Percentiles rank a stretch among this genome's conserved stretches.
Conservation (phyloP, 371 early-diverging fungal genomes). For the Vairimorpha necatrix region DNA sequence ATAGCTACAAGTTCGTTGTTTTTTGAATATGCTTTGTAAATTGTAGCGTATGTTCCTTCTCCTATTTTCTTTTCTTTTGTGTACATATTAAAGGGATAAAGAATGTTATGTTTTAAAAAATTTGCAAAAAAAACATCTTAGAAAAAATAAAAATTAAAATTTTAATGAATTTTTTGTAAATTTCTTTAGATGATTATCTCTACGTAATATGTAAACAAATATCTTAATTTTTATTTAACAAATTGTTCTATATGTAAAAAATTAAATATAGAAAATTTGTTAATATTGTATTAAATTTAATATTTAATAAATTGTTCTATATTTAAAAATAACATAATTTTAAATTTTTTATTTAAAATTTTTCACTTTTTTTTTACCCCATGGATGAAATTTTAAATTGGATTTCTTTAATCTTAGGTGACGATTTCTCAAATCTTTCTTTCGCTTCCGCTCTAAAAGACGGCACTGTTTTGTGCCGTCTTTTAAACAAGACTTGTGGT, state of each 20-base stretch:
- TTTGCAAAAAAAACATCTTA: too few species aligned
- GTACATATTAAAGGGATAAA: constrained; percentile 34
- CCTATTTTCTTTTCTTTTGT: constrained; percentile 65
- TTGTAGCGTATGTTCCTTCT: constrained; percentile 71
- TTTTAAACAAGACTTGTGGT: constrained; percentile 68
- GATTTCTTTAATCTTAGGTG: constrained; percentile 40
- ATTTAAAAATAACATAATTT: too few species aligned
- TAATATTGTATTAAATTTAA: too few species aligned
- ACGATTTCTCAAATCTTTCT: not conserved
- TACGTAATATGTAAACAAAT: too few species aligned
- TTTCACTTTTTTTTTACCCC: not conserved
- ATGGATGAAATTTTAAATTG: constrained; percentile 39
- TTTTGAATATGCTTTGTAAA: constrained; percentile 68
- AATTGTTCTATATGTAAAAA: too few species aligned
- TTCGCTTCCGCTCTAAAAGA: constrained; percentile 64
- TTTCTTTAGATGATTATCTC: too few species aligned
- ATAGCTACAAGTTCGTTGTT: constrained; percentile 65
- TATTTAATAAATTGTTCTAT: too few species aligned
- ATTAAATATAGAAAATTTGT: too few species aligned
- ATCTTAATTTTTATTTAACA: too few species aligned
- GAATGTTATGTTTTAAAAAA: too few species aligned
- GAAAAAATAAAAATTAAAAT: too few species aligned
- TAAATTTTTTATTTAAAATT: not conserved
- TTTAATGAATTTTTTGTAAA: too few species aligned
- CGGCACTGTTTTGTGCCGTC: constrained; percentile 75